Conservation (phyloP, 805 yeast species). For the Saccharomyces paradoxus region DNA sequence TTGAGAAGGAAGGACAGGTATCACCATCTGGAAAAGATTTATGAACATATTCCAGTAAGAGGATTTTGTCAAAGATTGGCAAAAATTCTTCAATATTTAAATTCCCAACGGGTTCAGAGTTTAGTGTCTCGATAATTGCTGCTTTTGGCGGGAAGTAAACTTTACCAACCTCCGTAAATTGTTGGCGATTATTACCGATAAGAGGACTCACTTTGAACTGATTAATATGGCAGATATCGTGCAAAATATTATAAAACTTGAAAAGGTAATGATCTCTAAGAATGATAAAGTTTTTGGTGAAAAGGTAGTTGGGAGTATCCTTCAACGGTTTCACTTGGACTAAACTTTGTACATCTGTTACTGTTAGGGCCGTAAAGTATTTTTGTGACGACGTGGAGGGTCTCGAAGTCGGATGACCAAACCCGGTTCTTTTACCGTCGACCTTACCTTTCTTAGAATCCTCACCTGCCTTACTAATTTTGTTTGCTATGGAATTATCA, state of each 20-base stretch:
- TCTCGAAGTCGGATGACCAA: neutral
- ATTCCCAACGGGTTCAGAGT: neutral
- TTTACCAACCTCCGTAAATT: neutral
- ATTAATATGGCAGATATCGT: slow-evolving; percentile 4
- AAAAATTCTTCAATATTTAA: neutral
- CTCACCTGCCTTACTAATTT: neutral
- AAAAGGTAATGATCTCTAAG: slow-evolving; percentile 19
- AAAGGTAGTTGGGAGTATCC: slow-evolving; percentile 21
- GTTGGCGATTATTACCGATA: neutral
- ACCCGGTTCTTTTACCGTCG: neutral
- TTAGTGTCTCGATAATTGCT: neutral
- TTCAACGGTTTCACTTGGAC: slow-evolving; percentile 5
- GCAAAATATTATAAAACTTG: slow-evolving; percentile 12
- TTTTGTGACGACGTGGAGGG: neutral
- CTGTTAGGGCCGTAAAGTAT: neutral
- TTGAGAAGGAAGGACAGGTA: neutral
- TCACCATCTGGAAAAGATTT: neutral
- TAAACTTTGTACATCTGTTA: neutral
- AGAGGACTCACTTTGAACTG: neutral
- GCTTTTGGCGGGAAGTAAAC: neutral
- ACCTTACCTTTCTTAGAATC: neutral
- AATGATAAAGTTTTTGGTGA: slow-evolving; percentile 15
- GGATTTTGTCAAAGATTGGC: neutral
- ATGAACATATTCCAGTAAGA: neutral
- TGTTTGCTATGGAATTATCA: neutral